Conservation (phyloP, 164 flowering plant genomes). For the Aristolochia contorta region DNA sequence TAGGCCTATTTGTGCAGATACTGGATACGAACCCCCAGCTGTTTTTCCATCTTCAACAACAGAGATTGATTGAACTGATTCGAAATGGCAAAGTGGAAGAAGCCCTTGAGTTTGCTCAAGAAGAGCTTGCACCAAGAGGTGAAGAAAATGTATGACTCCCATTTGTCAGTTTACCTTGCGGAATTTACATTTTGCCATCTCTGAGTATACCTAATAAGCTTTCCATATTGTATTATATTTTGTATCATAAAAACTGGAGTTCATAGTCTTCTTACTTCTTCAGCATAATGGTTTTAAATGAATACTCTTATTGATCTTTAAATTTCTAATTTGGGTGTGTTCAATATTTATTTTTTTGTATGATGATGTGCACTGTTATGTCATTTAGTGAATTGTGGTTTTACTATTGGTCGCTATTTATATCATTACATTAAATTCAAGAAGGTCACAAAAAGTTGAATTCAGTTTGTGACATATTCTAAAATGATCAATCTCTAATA, state of each 20-base stretch:
- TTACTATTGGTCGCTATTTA: too few relatives aligned
- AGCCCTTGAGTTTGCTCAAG: constrained; percentile 95
- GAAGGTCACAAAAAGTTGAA: too few relatives aligned
- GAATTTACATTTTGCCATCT: too few relatives aligned
- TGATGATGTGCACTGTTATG: too few relatives aligned
- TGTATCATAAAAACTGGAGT: neutral
- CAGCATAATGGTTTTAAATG: neutral
- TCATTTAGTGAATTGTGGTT: too few relatives aligned
- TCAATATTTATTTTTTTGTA: neutral
- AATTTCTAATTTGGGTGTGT: neutral
- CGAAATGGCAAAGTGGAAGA: constrained; percentile 81
- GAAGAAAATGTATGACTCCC: constrained; percentile 73
- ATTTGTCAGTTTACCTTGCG: too few relatives aligned
- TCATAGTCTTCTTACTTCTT: neutral
- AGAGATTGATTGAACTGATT: constrained; percentile 82
- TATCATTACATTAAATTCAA: too few relatives aligned
- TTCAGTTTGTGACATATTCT: too few relatives aligned
- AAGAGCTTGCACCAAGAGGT: constrained; percentile 97
- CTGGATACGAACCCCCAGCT: constrained; percentile 87
- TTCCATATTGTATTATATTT: neutral
- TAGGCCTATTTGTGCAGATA: constrained; percentile 47
- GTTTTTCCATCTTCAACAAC: constrained; percentile 96
- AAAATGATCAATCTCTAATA: too few relatives aligned
- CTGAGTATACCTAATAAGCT: neutral
- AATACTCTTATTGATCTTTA: neutral